A percentile compares a stretch with the other conserved stretches of the same genome.
Evolutionary conservation across 177 flowering plant species (phyloP).

Genomic region (Vitis hybrid): DNA sequence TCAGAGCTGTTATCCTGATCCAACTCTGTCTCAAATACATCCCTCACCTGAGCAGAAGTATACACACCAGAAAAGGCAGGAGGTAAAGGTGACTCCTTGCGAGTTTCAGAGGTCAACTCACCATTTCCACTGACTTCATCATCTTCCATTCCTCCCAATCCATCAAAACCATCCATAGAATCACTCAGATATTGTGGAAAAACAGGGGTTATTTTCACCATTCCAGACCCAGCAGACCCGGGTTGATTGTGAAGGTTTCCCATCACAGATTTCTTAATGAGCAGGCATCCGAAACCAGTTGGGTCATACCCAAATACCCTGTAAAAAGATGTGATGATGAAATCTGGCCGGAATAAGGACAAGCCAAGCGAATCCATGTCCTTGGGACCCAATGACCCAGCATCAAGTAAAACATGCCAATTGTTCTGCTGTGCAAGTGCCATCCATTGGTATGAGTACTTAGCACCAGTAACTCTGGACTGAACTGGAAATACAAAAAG

Average conservation of each 20-base stretch:
- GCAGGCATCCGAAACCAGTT: constrained; percentile 98
- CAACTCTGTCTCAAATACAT: constrained; percentile 77
- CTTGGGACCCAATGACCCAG: constrained; percentile 97
- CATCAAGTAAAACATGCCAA: constrained; percentile 99
- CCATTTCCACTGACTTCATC: constrained; percentile 35
- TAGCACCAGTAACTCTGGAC: constrained; percentile 94
- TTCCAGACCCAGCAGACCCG: constrained; percentile 88
- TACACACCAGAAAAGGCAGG: constrained; percentile 92
- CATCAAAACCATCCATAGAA: constrained; percentile 75
- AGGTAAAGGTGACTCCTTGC: constrained; percentile 41
- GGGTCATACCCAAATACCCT: constrained; percentile 95
- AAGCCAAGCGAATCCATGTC: constrained; percentile 99
- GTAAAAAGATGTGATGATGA: constrained; percentile 93
- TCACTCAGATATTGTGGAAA: constrained; percentile 88
- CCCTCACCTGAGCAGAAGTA: constrained; percentile 75
- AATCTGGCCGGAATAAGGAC: constrained; percentile 96
- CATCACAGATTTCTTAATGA: constrained; percentile 95
- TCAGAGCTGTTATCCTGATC: constrained; percentile 73
- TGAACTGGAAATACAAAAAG: constrained; percentile 97
- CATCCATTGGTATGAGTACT: constrained; percentile 99
- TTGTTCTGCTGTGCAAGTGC: constrained; percentile 98
- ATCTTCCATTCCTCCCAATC: constrained; percentile 51
- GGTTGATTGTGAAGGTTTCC: constrained; percentile 76
- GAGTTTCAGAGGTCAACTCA: constrained; percentile 39
- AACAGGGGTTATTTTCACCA: constrained; percentile 92